phyloP scores from a whole-genome alignment of 257 asterid species.

The Paulownia fortunei region DNA sequence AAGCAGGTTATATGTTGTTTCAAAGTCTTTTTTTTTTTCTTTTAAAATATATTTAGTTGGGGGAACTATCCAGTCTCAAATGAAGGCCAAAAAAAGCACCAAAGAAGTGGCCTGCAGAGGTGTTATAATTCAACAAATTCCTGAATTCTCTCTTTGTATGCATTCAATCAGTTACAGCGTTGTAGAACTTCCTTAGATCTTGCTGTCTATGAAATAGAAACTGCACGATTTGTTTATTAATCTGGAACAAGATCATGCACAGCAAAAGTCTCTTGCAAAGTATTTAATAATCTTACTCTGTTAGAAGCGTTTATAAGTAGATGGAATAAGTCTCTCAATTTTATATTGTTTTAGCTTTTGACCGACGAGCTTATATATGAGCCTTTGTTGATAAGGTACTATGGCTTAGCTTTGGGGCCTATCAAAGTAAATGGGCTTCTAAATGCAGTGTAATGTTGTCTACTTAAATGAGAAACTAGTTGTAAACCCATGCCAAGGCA shows the following conservation, averaged over 20 bases:
- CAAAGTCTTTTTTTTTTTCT: background rate
- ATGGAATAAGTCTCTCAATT: background rate
- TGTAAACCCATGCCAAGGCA: no score
- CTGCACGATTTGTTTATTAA: background rate
- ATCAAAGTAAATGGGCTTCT: no score
- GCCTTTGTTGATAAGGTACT: no score
- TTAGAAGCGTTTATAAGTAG: background rate
- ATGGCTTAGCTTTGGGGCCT: no score
- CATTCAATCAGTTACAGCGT: background rate
- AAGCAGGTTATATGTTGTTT: background rate
- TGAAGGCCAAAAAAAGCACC: background rate
- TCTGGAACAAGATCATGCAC: background rate
- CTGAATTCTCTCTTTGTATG: background rate
- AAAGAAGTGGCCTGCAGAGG: background rate
- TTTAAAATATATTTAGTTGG: background rate
- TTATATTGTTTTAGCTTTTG: background rate
- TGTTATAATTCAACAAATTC: background rate
- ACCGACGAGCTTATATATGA: background rate
- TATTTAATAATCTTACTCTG: background rate
- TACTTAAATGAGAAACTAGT: no score
- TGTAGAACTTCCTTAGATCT: background rate
- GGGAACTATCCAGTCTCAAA: constrained; percentile 10
- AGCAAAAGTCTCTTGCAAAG: background rate
- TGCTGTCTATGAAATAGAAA: background rate
- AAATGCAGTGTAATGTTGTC: no score